phyloP scores from a whole-genome alignment of 1,284 basidiomycete genomes.

The Trichosporon inkin region DNA sequence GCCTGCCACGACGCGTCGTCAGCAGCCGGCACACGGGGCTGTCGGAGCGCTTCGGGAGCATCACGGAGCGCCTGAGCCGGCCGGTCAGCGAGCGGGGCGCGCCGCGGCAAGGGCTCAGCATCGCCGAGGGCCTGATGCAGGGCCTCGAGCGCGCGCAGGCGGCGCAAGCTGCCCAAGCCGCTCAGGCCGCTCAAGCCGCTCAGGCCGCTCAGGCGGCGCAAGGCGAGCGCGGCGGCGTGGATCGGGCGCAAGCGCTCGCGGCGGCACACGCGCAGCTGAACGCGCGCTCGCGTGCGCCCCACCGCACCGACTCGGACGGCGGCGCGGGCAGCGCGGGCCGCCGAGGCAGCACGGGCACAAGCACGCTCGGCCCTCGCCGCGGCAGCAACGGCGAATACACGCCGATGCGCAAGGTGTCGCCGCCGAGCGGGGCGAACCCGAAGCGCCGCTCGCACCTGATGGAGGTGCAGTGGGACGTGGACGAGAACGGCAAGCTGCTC shows the following conservation, averaged over 20 bases:
- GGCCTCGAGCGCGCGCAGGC: not conserved
- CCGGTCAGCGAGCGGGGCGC: not conserved
- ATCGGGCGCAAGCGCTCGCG: conserved; percentile 13
- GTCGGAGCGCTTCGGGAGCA: not conserved
- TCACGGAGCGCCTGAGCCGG: not conserved
- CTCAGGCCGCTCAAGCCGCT: too few relatives aligned
- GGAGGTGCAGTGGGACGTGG: conserved; percentile 43
- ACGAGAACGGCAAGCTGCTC: conserved; percentile 35
- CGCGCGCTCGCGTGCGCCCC: not conserved
- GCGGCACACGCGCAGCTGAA: conserved; percentile 4
- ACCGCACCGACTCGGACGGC: not conserved
- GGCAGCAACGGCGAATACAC: not conserved
- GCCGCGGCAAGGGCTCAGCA: not conserved
- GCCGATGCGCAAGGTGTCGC: conserved; percentile 9
- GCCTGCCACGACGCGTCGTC: not conserved
- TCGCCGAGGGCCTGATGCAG: not conserved
- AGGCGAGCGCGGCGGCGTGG: not conserved
- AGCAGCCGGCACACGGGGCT: not conserved
- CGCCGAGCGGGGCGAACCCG: conserved; percentile 29
- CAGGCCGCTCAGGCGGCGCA: not conserved
- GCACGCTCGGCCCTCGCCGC: not conserved
- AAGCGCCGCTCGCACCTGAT: conserved; percentile 17
- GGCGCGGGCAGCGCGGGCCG: not conserved
- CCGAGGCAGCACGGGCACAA: not conserved
- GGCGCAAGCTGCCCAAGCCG: not conserved